Percentiles rank a stretch among this genome's conserved stretches.
Conservation (phyloP, 306 rosid genomes). For the Pyrus pyrifolia region DNA sequence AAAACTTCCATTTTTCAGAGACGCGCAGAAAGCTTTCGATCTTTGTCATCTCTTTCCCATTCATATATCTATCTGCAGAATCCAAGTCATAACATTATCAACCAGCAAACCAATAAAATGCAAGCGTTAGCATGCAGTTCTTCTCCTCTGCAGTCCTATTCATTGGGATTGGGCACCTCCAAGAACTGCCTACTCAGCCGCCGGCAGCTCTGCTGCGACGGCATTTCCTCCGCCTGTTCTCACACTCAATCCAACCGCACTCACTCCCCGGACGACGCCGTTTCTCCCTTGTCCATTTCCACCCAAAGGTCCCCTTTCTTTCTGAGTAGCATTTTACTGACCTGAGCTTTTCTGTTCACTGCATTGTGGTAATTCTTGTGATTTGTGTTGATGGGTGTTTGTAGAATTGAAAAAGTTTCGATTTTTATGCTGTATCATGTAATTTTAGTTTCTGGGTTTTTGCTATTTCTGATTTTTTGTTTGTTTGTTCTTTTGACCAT, state of each 20-base stretch:
- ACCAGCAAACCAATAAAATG: constrained; percentile 24
- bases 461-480: background rate
- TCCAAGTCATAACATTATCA: too few relatives aligned
- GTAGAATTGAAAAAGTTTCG: background rate
- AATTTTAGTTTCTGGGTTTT: constrained; percentile 4
- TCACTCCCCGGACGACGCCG: constrained; percentile 22
- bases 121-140: constrained; percentile 50
- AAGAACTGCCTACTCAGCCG: constrained; percentile 39
- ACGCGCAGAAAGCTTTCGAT: background rate
- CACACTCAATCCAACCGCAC: constrained; percentile 25
- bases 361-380: background rate
- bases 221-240: constrained; percentile 57
- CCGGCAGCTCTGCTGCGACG: constrained; percentile 62
- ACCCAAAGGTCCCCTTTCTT: constrained; percentile 43
- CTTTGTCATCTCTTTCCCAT: background rate
- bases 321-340: background rate
- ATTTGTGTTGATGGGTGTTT: background rate
- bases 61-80: too few relatives aligned
- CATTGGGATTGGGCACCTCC: constrained; percentile 7
- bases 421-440: background rate
- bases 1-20: background rate
- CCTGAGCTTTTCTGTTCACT: background rate
- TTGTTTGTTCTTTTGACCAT: constrained; percentile 8
- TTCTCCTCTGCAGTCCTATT: constrained; percentile 29
- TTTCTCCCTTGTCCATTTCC: constrained; percentile 32